Evolutionary conservation across 2,329 filamentous ascomycete genomes (phyloP), one percentile per base, ranked within the genome.

Genomic region (Cadophora gregata): DNA sequence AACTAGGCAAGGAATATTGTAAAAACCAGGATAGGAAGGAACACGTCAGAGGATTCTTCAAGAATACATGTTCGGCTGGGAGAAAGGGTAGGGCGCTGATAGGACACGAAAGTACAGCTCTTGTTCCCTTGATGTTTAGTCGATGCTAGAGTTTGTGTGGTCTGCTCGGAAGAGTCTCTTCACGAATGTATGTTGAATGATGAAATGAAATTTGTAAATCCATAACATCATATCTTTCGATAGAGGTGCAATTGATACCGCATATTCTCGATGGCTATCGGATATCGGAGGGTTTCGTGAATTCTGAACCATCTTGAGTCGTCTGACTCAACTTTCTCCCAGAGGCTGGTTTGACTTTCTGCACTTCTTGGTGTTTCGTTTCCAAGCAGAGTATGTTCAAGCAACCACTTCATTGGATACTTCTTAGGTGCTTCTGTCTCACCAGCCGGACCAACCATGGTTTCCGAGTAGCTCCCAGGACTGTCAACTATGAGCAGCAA

Each of bases 341-440:
- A 98, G 27, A 80, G 72, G 63, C 79, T 78, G 10, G 53, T 38
- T 33, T 8, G 16, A 33, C 77, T 71, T 38, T 73, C 71, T 50
- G 71, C 64, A n/a, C 77, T 72, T 29, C 76, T 71, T 45, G 72
- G 77, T 50, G 83, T 80, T 58, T 80, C 75, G 9, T 79, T 79
- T 27, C 72, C 71, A 14, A 93, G 78, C 24, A 99, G 79, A 1
- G 93, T 91, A 76, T 96, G 91, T 74, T 97, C 91, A 1, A 99
- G 82, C 19, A 99, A 81, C 89, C 93, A 97, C 74, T 92, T 90
- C 93, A 97, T 98, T 0, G 95, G 95, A 76, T 98, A 98, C 68
- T 86, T 88, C 69, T 86, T 85, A 74, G 85, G 85, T 19, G 21
- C 36, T 58, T 58, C 55, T 31, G 33, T 58, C 10, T 27, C 33